These are phyloP conservation scores for Acer campestre DNA, from an alignment of 345 rosid genomes.

Conservation along the genomic window DNA sequence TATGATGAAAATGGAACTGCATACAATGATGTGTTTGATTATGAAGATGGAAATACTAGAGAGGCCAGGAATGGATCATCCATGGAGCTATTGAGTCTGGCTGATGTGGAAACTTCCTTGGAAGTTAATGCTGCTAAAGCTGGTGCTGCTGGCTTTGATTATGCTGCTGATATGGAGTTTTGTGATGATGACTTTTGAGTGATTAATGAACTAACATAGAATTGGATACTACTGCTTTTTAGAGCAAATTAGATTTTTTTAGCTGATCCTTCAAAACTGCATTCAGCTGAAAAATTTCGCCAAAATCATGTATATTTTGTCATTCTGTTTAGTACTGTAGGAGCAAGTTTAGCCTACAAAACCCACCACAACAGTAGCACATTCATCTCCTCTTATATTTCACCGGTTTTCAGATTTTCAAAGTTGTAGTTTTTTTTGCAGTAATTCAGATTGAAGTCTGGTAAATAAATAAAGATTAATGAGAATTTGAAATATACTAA, in stretches of 20 bases:
- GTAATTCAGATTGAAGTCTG: no score
- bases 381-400: no score
- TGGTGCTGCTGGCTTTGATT: slow-evolving; percentile 18
- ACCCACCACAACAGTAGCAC: neutral
- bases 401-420: no score
- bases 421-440: no score
- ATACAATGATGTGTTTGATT: slow-evolving; percentile 16
- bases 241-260: slow-evolving; percentile 1
- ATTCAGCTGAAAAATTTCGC: neutral
- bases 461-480: no score
- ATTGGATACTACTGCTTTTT: slow-evolving; percentile 3
- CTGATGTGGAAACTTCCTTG: slow-evolving; percentile 16
- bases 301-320: slow-evolving; percentile 1
- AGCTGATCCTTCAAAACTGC: neutral
- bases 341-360: neutral
- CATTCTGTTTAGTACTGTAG: neutral
- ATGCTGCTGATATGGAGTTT: slow-evolving; percentile 36
- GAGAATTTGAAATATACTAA: no score
- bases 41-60: slow-evolving; percentile 20
- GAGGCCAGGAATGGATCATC: slow-evolving; percentile 22
- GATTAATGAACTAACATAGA: slow-evolving; percentile 19
- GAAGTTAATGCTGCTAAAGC: slow-evolving; percentile 24
- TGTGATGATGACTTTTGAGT: slow-evolving; percentile 48
- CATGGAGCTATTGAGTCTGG: slow-evolving; percentile 16
- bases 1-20: slow-evolving; percentile 26